These are phyloP conservation scores for Penicillium manginii DNA, from an alignment of 495 filamentous ascomycete genomes.

Conservation along the genomic window DNA sequence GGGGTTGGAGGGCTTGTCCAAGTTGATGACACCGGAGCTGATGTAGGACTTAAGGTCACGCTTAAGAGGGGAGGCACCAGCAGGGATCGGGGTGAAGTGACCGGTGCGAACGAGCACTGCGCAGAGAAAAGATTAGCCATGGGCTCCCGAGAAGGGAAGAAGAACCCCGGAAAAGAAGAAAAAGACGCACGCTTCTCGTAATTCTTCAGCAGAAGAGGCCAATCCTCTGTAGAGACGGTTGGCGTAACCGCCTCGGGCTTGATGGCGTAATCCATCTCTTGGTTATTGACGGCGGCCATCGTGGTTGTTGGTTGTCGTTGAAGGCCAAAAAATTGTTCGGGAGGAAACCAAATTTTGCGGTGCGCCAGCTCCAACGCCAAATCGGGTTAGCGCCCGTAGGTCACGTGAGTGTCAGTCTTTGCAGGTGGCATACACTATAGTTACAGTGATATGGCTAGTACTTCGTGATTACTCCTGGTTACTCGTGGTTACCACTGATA, in stretches of 20 bases:
- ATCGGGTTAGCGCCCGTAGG: conserved; percentile 31
- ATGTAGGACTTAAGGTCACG: conserved; percentile 96
- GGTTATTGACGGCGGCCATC: conserved; percentile 64
- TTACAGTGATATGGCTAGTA: no score
- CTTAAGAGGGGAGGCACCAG: conserved; percentile 81
- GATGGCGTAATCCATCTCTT: conserved; percentile 76
- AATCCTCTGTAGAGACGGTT: conserved; percentile 73
- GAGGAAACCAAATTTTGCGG: conserved; percentile 37
- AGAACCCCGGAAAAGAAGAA: conserved; percentile 18
- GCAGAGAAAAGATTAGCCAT: conserved; percentile 9
- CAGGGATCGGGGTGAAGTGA: conserved; percentile 92
- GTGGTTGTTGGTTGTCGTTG: conserved; percentile 28
- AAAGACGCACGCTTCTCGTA: conserved; percentile 72
- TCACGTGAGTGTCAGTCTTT: conserved; percentile 19
- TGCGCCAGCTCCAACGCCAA: conserved; percentile 37
- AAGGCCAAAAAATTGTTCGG: conserved; percentile 35
- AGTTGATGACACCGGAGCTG: conserved; percentile 94
- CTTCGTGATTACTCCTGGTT: no score
- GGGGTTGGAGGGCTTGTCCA: conserved; percentile 97
- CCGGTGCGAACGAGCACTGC: conserved; percentile 83
- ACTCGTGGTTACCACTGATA: no score
- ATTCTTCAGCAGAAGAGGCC: conserved; percentile 92
- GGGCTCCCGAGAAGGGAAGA: not conserved
- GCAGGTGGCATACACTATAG: no score
- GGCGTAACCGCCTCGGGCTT: conserved; percentile 81